These are phyloP conservation scores for Arxiozyma heterogenica DNA, from an alignment of 1,139 yeast genomes.

Conservation along the genomic window DNA sequence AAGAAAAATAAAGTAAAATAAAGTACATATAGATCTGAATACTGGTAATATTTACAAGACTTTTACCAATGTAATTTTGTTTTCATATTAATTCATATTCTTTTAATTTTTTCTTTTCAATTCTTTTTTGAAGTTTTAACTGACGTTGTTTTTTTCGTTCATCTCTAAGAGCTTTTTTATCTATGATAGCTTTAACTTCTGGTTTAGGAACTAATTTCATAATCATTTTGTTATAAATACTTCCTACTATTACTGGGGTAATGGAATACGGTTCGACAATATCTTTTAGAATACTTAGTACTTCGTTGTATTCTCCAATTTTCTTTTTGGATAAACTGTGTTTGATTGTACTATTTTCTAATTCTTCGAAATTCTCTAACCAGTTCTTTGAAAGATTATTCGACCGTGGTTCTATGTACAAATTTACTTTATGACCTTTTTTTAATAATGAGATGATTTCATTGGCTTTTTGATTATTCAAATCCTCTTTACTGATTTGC, in stretches of 20 bases:
- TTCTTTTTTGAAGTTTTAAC: constrained; percentile 20
- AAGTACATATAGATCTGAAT: background rate
- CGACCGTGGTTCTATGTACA: constrained; percentile 32
- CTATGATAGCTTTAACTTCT: constrained; percentile 14
- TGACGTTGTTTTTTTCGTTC: constrained; percentile 24
- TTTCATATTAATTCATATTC: background rate
- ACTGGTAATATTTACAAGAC: background rate
- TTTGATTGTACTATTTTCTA: constrained; percentile 7
- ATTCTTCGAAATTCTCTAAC: constrained; percentile 19
- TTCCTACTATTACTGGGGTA: constrained; percentile 19
- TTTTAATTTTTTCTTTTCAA: constrained; percentile 16
- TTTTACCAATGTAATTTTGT: background rate
- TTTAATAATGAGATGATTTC: constrained; percentile 35
- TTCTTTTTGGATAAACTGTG: constrained; percentile 8
- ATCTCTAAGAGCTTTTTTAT: constrained; percentile 18
- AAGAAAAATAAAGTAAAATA: too few species aligned
- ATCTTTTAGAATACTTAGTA: constrained; percentile 13
- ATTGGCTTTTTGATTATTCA: constrained; percentile 36
- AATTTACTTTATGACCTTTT: constrained; percentile 33
- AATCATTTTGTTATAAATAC: constrained; percentile 23
- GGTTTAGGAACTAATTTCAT: constrained; percentile 26
- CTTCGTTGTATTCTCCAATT: constrained; percentile 13
- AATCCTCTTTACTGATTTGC: constrained; percentile 37
- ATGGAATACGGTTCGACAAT: constrained; percentile 7
- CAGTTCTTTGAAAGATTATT: constrained; percentile 18